These are phyloP conservation scores for Solioccasus polychromus DNA, from an alignment of 768 basidiomycete species.

Conservation along the genomic window DNA sequence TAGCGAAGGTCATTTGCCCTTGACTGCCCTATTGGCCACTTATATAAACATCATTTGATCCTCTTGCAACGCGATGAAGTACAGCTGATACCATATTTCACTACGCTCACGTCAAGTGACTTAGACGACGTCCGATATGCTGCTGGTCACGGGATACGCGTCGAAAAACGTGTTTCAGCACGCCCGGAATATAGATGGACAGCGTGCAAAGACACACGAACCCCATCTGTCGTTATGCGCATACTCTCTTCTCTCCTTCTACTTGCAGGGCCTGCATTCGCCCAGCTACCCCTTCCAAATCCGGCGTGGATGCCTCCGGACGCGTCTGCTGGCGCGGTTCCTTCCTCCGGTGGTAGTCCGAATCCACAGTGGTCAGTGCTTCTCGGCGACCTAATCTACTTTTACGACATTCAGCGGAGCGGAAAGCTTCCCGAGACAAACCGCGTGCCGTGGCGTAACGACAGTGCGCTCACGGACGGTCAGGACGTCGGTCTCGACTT, in stretches of 20 bases:
- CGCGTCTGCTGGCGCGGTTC: constrained; percentile 50
- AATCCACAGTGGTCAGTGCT: constrained; percentile 82
- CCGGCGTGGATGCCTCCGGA: constrained; percentile 66
- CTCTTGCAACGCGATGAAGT: too few species aligned
- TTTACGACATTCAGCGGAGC: constrained; percentile 92
- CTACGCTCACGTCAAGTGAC: too few species aligned
- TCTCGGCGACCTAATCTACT: constrained; percentile 78
- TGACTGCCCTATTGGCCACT: too few species aligned
- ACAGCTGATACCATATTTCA: too few species aligned
- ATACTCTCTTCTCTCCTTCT: constrained; percentile 14
- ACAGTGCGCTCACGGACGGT: constrained; percentile 76
- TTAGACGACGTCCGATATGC: too few species aligned
- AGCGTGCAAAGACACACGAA: too few species aligned
- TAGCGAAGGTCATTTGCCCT: too few species aligned
- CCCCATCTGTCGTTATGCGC: too few species aligned
- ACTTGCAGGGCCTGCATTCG: constrained; percentile 30
- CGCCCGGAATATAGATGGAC: too few species aligned
- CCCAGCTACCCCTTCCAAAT: constrained; percentile 64
- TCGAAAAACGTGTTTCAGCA: too few species aligned
- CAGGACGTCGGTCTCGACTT: constrained; percentile 70
- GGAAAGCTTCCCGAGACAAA: constrained; percentile 67
- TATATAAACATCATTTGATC: too few species aligned
- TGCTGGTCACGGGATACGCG: too few species aligned
- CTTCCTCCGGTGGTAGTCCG: constrained; percentile 45
- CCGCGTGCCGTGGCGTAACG: constrained; percentile 85